These are phyloP conservation scores for Fusarium veterinarium DNA, from an alignment of 2,329 filamentous ascomycete species.

Conservation along the genomic window DNA sequence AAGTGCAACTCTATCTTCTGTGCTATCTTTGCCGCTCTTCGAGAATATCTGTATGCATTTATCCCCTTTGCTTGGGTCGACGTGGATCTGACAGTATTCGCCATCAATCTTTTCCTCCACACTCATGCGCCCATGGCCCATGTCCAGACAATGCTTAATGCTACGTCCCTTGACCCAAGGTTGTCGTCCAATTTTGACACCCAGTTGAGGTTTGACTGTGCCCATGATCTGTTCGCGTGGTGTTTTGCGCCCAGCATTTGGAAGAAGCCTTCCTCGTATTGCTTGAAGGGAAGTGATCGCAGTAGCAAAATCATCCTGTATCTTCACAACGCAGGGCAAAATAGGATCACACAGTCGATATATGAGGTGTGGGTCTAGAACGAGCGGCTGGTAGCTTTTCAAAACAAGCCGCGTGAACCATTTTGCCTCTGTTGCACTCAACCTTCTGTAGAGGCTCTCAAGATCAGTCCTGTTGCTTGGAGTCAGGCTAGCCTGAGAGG, in stretches of 20 bases:
- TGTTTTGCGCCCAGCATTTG: conserved; percentile 25
- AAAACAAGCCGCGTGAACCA: conserved; percentile 87
- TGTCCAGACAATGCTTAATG: conserved; percentile 78
- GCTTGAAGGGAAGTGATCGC: conserved; percentile 66
- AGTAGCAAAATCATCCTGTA: conserved; percentile 74
- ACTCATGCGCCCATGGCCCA: conserved; percentile 72
- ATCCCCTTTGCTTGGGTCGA: conserved; percentile 70
- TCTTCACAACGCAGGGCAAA: conserved; percentile 75
- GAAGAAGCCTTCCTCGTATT: conserved; percentile 34
- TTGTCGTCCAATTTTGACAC: conserved; percentile 73
- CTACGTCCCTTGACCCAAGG: conserved; percentile 74
- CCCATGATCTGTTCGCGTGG: conserved; percentile 41
- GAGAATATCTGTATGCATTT: conserved; percentile 83
- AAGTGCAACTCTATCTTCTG: conserved; percentile 72
- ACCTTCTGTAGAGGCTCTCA: conserved; percentile 65
- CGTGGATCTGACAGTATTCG: conserved; percentile 90
- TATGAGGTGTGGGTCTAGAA: conserved; percentile 67
- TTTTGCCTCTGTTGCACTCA: conserved; percentile 79
- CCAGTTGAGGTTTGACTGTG: conserved; percentile 63
- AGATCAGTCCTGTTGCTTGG: conserved; percentile 59
- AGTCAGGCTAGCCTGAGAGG: conserved; percentile 44
- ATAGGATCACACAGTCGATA: conserved; percentile 74
- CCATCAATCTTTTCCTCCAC: conserved; percentile 87
- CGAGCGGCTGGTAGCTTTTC: conserved; percentile 77
- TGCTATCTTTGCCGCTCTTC: conserved; percentile 92